These are phyloP conservation scores for Kregervanrija pseudodelftensis DNA, from an alignment of 805 yeast genomes.

Conservation along the genomic window DNA sequence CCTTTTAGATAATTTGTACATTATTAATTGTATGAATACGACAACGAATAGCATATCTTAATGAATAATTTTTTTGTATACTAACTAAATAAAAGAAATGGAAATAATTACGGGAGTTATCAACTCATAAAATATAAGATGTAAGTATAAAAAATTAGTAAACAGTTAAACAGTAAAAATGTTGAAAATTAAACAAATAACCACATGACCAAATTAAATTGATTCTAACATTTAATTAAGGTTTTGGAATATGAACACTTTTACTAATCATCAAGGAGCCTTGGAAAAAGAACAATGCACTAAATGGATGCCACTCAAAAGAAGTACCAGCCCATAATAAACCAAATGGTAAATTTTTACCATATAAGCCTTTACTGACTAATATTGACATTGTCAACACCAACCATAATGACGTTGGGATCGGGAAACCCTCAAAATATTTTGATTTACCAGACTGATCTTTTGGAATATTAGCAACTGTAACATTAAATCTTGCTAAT, in stretches of 20 bases:
- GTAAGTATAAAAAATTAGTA: not conserved
- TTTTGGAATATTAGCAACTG: constrained; percentile 88
- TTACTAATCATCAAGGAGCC: constrained; percentile 92
- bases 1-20: constrained; percentile 17
- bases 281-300: constrained; percentile 57
- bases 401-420: constrained; percentile 77
- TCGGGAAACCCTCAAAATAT: constrained; percentile 94
- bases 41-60: not conserved
- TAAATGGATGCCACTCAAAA: constrained; percentile 70
- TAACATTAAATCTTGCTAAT: constrained; percentile 91
- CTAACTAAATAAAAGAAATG: too few relatives aligned
- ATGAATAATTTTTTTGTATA: not conserved
- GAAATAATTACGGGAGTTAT: not conserved
- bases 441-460: constrained; percentile 80
- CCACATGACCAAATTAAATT: not conserved
- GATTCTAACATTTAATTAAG: constrained; percentile 19
- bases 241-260: constrained; percentile 85
- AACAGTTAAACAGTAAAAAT: not conserved
- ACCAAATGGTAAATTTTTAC: constrained; percentile 58
- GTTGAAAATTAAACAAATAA: not conserved
- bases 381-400: constrained; percentile 67
- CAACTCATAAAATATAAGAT: not conserved
- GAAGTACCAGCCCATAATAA: constrained; percentile 43
- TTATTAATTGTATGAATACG: not conserved
- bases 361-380: constrained; percentile 33